Evolutionary conservation across 164 flowering plant species (phyloP), one percentile per base, ranked within the genome.

Genomic region (Paratinospora sagittata): DNA sequence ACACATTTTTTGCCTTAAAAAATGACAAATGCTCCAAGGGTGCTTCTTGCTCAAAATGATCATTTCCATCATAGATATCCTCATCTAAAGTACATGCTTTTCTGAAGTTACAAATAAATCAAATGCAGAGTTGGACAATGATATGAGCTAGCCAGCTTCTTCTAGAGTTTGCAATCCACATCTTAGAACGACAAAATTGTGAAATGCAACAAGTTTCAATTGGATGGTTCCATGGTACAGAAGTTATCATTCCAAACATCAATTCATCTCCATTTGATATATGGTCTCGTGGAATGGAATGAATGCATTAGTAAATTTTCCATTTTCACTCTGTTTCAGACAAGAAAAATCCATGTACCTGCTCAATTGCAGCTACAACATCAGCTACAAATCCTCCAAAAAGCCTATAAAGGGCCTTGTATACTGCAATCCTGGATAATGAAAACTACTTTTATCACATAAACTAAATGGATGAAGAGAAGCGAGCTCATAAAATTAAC

Each of bases 331-430:
- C n/a, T 66, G 17, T 41, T 11, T 57, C 33, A 13, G 63, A 13
- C 36, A 55, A 34, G 60, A 16, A 65, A 65, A 65, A 16, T 43
- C 8, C 52, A 24, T 60, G 27, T 69, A 95, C 99, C 99, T 89
- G 93, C 76, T 95, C 99, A 81, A 95, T 91, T 66, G 99, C 99
- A 76, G 98, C 98, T 36, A 95, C 88, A 1, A 95, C 99, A 87
- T 95, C 99, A 8, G 99, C 88, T 67, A 92, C 90, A 83, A 91
- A 95, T 33, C 99, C 99, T 74, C 99, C 99, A 81, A 95, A 92
- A 70, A 89, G 84, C 81, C 95, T 84, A 85, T 95, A 95, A 33
- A 95, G 88, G 34, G 99, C 99, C 79, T 95, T 95, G 82, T 95
- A 95, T 12, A 95, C 99, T 75, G 98, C 98, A 78, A 95, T 86